Conservation (phyloP, 768 basidiomycete genomes). For the Pleurotus djamor region DNA sequence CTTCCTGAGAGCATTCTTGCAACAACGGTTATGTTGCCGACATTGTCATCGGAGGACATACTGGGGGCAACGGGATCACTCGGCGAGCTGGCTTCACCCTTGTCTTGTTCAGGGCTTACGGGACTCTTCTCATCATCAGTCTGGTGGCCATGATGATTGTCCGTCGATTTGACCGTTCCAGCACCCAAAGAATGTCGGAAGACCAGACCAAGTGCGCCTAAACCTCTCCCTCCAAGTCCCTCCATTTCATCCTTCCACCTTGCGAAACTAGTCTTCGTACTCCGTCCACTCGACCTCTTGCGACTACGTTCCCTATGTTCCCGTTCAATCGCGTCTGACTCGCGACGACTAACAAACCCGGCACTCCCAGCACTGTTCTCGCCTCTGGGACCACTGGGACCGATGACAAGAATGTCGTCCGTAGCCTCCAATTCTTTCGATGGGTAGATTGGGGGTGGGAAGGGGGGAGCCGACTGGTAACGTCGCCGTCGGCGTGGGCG, state of each 20-base stretch:
- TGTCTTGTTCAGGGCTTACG: neutral
- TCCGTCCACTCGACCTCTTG: constrained; percentile 18
- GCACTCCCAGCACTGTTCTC: constrained; percentile 3
- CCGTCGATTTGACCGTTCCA: neutral
- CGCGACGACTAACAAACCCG: constrained; percentile 3
- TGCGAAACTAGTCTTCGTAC: constrained; percentile 33
- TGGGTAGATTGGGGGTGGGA: neutral
- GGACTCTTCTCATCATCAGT: constrained; percentile 5
- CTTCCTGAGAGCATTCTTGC: neutral
- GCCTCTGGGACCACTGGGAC: constrained; percentile 7
- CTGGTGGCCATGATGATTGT: neutral
- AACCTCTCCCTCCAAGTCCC: constrained; percentile 12
- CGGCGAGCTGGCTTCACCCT: neutral
- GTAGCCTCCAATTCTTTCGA: neutral
- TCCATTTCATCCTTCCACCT: constrained; percentile 44
- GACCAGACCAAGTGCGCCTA: constrained; percentile 32
- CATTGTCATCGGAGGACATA: neutral
- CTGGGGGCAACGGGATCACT: neutral
- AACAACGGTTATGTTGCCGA: neutral
- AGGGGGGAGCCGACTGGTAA: constrained; percentile 4
- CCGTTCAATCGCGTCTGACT: neutral
- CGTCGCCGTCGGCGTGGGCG: constrained; percentile 41
- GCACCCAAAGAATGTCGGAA: constrained; percentile 34
- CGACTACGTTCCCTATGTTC: constrained; percentile 11
- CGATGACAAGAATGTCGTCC: constrained; percentile 11